Conservation (phyloP, 106 monocot genomes). For the Chionographis japonica region DNA sequence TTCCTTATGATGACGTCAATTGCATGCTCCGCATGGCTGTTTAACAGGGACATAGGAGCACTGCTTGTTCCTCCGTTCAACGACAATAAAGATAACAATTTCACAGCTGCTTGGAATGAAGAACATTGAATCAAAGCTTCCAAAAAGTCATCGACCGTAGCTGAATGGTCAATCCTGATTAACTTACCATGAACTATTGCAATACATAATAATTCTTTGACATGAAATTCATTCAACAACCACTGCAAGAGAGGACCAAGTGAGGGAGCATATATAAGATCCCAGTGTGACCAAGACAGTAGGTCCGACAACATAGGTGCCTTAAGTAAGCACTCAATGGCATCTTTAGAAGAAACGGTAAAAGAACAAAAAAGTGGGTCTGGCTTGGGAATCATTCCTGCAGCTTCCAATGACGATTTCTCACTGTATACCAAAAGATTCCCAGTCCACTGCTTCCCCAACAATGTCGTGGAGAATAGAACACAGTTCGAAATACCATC, state of each 20-base stretch:
- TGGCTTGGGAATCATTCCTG: slow-evolving; percentile 1
- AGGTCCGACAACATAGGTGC: slow-evolving; percentile 91
- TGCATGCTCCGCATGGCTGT: slow-evolving; percentile 65
- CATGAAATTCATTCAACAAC: slow-evolving; percentile 41
- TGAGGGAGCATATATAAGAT: slow-evolving; percentile 64
- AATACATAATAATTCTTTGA: slow-evolving; percentile 64
- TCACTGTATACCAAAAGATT: slow-evolving; percentile 8
- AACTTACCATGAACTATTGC: slow-evolving; percentile 74
- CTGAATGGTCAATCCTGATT: slow-evolving; percentile 65
- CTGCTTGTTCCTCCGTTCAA: slow-evolving; percentile 55
- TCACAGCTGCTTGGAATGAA: slow-evolving; percentile 60
- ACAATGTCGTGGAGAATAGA: slow-evolving; percentile 56
- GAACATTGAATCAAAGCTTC: slow-evolving; percentile 80
- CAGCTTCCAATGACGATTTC: slow-evolving; percentile 1
- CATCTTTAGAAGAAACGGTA: slow-evolving; percentile 49
- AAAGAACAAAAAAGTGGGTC: slow-evolving; percentile 7
- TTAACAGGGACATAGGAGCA: slow-evolving; percentile 70
- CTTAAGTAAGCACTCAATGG: slow-evolving; percentile 65
- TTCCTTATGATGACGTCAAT: slow-evolving; percentile 49
- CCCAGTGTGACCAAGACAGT: slow-evolving; percentile 91
- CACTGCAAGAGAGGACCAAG: slow-evolving; percentile 74
- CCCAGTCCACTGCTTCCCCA: slow-evolving; percentile 32
- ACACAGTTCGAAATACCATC: slow-evolving; percentile 25
- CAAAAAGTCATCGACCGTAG: slow-evolving; percentile 71
- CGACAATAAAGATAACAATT: slow-evolving; percentile 72